Conservation (phyloP, 257 asterid species). For the Solanum ahanhuiri region DNA sequence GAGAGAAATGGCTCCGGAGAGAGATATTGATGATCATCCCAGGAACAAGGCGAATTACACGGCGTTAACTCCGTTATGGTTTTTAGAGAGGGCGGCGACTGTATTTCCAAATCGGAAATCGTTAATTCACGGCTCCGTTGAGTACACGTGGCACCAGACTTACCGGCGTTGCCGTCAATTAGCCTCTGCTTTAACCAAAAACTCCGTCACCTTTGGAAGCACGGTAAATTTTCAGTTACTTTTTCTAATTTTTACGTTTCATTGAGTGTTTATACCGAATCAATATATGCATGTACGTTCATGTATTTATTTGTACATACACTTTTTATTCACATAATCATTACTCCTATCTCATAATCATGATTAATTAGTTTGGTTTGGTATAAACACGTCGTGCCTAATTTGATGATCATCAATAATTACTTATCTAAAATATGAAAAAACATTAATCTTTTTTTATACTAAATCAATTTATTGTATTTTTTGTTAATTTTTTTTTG, state of each 20-base stretch:
- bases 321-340: too few relatives aligned
- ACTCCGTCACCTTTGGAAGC: conserved; percentile 63
- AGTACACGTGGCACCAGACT: conserved; percentile 84
- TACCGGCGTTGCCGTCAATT: conserved; percentile 82
- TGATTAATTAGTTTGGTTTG: not conserved
- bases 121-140: conserved; percentile 50
- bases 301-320: not conserved
- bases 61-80: conserved; percentile 71
- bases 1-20: conserved; percentile 17
- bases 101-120: conserved; percentile 71
- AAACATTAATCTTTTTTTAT: not conserved
- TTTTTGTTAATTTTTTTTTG: too few relatives aligned
- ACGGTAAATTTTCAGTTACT: conserved; percentile 25
- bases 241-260: too few relatives aligned
- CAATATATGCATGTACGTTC: not conserved
- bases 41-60: conserved; percentile 71
- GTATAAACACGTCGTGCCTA: not conserved
- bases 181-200: conserved; percentile 66
- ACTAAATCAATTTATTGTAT: not conserved
- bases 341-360: not conserved
- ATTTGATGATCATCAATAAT: not conserved
- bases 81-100: conserved; percentile 72
- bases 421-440: not conserved
- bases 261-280: fast-evolving
- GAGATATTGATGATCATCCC: conserved; percentile 84